Conservation (phyloP, 108 stramenopile species). For the Heterococcus sp. region DNA sequence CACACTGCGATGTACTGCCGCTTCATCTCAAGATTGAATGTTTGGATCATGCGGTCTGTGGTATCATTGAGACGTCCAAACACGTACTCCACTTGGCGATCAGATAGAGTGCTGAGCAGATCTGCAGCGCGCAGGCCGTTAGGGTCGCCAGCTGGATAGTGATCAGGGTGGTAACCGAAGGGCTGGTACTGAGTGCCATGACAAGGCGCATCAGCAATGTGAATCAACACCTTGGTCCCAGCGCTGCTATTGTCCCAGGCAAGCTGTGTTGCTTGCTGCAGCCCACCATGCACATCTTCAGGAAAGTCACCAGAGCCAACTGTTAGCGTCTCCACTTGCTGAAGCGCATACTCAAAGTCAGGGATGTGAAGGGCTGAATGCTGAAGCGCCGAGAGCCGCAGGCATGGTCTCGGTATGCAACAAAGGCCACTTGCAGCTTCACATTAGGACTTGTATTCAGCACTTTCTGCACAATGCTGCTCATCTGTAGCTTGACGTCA, state of each 20-base stretch:
- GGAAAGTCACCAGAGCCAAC: conserved; percentile 36
- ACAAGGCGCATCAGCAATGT: conserved; percentile 51
- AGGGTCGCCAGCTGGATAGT: neutral
- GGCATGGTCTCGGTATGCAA: no score
- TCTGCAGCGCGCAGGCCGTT: neutral
- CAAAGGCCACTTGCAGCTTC: no score
- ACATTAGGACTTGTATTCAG: no score
- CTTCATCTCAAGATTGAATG: neutral
- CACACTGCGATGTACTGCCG: neutral
- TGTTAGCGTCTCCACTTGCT: no score
- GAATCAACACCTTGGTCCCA: conserved; percentile 49
- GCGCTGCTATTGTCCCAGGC: neutral
- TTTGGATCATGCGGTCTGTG: neutral
- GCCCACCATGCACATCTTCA: conserved; percentile 54
- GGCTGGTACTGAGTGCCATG: conserved; percentile 43
- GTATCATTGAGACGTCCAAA: neutral
- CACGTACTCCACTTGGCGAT: neutral
- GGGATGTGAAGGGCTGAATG: no score
- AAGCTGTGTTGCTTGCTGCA: conserved; percentile 34
- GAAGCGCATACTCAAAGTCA: no score
- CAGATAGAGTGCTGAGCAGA: neutral
- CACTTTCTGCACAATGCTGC: no score
- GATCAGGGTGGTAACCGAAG: conserved; percentile 26
- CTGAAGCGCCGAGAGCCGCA: no score
- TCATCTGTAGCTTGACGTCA: no score